Evolutionary conservation across 2,329 filamentous ascomycete species (phyloP), one percentile per base, ranked within the genome.

Genomic region (Verruconis gallopava): DNA sequence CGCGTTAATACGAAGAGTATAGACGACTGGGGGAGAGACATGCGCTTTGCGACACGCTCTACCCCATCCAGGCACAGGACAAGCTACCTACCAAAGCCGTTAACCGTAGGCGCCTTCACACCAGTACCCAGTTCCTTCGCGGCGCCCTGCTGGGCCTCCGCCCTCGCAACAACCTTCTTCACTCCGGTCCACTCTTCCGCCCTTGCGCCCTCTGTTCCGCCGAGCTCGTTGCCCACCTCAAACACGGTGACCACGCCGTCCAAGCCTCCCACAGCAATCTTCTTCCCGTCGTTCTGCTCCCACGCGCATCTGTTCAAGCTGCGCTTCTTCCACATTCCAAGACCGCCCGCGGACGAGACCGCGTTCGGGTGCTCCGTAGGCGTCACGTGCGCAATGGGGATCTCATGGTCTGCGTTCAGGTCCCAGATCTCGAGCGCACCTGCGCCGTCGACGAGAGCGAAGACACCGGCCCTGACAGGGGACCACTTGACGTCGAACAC

Each of bases 401-500:
- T 85, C 63, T 98, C 91, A 1, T 82, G 86, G 61, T 95, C 88
- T 15, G 88, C 73, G 11, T 84, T 89, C 40, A 98, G 75, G 56
- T 98, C 93, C 85, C 91, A 98, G 38, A 98, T 71, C 63, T 98
- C 93, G 14, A 98, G 69, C 61, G 79, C 83, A 21, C 91, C 93
- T 2, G 84, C 85, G 22, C 91, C 91, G 52, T 98, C 93, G 2
- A 96, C 91, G 15, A 93, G 76, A 1, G 85, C 85, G 61, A 98
- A 98, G 5, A 98, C 84, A 28, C 86, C 88, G 0, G 91, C 91
- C 58, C 91, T 89, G 49, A 91, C 75, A 0, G 91, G 91, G 12
- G 85, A 93, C 93, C 93, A 98, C 41, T 80, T 81, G 2, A 85
- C 88, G 58, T 95, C 89, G 63, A 98, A 98, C 40, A 98, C 88